These are phyloP conservation scores for Plasmodium gonderi DNA, from an alignment of 169 alveolate species.

Conservation along the genomic window DNA sequence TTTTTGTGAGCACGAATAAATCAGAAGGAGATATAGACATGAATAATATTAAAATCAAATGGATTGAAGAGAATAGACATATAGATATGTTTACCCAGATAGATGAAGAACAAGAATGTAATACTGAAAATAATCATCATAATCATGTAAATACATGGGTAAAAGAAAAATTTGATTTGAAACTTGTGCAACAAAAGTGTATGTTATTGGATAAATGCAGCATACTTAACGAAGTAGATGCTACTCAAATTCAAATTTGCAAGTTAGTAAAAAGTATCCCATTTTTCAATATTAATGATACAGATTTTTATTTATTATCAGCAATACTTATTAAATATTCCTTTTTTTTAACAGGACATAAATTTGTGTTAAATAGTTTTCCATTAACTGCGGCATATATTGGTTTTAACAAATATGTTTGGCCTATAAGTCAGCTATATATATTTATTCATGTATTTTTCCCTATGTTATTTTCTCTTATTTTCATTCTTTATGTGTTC, in stretches of 20 bases:
- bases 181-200: constrained; percentile 11
- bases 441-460: constrained; percentile 42
- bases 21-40: not conserved
- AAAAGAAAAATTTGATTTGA: constrained; percentile 31
- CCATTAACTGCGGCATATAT: constrained; percentile 34
- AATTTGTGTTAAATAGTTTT: constrained; percentile 13
- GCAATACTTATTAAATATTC: constrained; percentile 49
- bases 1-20: not conserved
- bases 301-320: constrained; percentile 44
- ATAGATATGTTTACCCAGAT: not conserved
- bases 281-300: constrained; percentile 32
- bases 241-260: constrained; percentile 35
- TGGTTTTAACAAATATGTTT: constrained; percentile 39
- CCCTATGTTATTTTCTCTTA: constrained; percentile 29
- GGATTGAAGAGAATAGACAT: constrained; percentile 40
- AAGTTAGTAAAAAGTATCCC: constrained; percentile 32
- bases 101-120: not conserved
- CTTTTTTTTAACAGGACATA: constrained; percentile 68
- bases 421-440: constrained; percentile 61
- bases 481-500: constrained; percentile 24
- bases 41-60: constrained; percentile 11
- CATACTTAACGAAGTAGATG: not conserved
- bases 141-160: constrained; percentile 6
- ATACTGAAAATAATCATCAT: not conserved
- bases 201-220: constrained; percentile 6